phyloP scores from a whole-genome alignment of 176 grass and related monocot species.

The Hyparrhenia diplandra region DNA sequence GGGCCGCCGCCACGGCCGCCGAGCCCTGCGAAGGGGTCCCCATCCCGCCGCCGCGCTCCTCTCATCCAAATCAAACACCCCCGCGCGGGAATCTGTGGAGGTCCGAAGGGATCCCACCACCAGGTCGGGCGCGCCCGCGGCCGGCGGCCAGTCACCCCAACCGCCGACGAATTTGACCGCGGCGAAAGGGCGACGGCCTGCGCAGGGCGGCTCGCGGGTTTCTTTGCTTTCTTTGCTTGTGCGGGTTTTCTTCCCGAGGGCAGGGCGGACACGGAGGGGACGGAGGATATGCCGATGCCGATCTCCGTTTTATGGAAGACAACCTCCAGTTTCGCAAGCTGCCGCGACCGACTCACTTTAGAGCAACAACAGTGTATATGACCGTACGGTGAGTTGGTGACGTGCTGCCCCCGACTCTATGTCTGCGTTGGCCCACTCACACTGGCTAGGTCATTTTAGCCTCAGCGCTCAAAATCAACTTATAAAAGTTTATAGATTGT shows the following conservation, averaged over 20 bases:
- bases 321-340: too few species aligned
- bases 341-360: too few species aligned
- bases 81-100: conserved; percentile 13
- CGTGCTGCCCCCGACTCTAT: too few species aligned
- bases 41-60: conserved; percentile 42
- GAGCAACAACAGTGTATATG: too few species aligned
- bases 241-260: background rate
- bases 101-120: conserved; percentile 31
- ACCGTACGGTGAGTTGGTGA: too few species aligned
- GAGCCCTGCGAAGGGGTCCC: conserved; percentile 82
- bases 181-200: conserved; percentile 28
- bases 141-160: background rate
- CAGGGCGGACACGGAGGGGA: background rate
- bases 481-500: too few species aligned
- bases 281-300: too few species aligned
- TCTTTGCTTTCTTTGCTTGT: background rate
- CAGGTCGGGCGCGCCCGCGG: background rate
- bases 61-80: conserved; percentile 49
- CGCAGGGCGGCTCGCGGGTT: conserved; percentile 18
- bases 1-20: conserved; percentile 65
- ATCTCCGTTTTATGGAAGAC: too few species aligned
- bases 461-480: too few species aligned
- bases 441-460: too few species aligned
- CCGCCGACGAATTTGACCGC: conserved; percentile 40
- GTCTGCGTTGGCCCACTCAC: too few species aligned